A percentile compares a stretch with the other conserved stretches of the same genome.
Conservation (phyloP, 2,329 filamentous ascomycete genomes). For the Fusarium subglutinans region DNA sequence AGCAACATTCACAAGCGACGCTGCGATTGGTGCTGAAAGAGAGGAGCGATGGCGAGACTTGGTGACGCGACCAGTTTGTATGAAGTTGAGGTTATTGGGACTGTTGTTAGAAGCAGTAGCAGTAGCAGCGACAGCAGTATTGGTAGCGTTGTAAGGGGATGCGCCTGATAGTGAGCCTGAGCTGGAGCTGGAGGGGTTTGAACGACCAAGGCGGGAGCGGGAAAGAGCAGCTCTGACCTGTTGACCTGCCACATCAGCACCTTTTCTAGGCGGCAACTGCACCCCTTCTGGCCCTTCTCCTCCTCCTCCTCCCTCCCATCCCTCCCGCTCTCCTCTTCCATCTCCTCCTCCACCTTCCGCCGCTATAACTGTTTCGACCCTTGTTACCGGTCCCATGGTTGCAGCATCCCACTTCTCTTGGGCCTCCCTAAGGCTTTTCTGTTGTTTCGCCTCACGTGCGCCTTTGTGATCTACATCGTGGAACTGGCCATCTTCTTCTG, state of each 20-base stretch:
- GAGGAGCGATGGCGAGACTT: slow-evolving; percentile 38
- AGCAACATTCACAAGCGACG: slow-evolving; percentile 33
- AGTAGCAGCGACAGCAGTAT: slow-evolving; percentile 5
- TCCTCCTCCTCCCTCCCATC: neutral
- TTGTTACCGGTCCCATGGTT: slow-evolving; percentile 27
- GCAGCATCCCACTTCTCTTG: slow-evolving; percentile 37
- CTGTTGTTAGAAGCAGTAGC: neutral
- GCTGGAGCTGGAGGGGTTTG: slow-evolving; percentile 28
- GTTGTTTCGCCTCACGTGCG: slow-evolving; percentile 29
- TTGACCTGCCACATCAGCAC: slow-evolving; percentile 30
- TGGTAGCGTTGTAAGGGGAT: slow-evolving; percentile 26
- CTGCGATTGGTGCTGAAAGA: slow-evolving; percentile 32
- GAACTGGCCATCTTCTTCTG: neutral
- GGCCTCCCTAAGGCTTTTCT: slow-evolving; percentile 32
- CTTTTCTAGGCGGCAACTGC: slow-evolving; percentile 35
- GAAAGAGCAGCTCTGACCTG: slow-evolving; percentile 35
- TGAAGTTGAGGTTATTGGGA: slow-evolving; percentile 19
- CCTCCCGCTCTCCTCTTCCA: slow-evolving; percentile 6
- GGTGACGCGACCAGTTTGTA: slow-evolving; percentile 41
- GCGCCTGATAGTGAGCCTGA: slow-evolving; percentile 18
- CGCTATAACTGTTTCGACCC: slow-evolving; percentile 28
- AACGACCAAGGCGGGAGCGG: slow-evolving; percentile 27
- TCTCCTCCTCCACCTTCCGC: slow-evolving; percentile 22
- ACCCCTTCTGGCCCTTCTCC: slow-evolving; percentile 20
- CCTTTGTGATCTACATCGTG: neutral